These are phyloP conservation scores for Chenopodium berlandieri DNA, from an alignment of 148 eudicot genomes.

Conservation along the genomic window DNA sequence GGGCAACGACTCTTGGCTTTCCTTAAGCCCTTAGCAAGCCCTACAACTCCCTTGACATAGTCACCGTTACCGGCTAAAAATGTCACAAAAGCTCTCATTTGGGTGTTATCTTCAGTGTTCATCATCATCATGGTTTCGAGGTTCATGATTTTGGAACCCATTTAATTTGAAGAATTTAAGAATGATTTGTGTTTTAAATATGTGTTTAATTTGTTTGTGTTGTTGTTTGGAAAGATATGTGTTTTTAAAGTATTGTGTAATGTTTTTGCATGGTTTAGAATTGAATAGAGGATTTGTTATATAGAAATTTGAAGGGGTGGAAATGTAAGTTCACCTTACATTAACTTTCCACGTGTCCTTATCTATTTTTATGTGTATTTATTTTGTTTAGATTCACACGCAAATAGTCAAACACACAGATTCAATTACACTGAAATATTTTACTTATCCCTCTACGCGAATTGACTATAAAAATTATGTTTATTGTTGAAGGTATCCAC, in stretches of 20 bases:
- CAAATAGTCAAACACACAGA: background rate
- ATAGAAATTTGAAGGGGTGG: slow-evolving; percentile 4
- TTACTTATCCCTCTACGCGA: too few relatives aligned
- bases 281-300: background rate
- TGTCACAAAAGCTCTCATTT: slow-evolving; percentile 56
- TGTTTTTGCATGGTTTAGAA: background rate
- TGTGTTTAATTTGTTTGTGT: background rate
- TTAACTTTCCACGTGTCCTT: background rate
- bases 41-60: slow-evolving; percentile 83
- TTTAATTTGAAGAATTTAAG: background rate
- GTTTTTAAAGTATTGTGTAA: background rate
- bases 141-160: slow-evolving; percentile 20
- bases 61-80: slow-evolving; percentile 82
- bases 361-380: background rate
- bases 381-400: background rate
- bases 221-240: background rate
- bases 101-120: background rate
- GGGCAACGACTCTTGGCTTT: slow-evolving; percentile 61
- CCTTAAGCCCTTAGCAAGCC: slow-evolving; percentile 74
- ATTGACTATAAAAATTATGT: too few relatives aligned
- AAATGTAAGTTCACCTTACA: background rate
- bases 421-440: too few relatives aligned
- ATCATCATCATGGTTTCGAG: slow-evolving; percentile 22
- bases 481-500: too few relatives aligned
- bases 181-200: background rate